phyloP scores from a whole-genome alignment of 257 asterid species.

The Mentha longifolia region DNA sequence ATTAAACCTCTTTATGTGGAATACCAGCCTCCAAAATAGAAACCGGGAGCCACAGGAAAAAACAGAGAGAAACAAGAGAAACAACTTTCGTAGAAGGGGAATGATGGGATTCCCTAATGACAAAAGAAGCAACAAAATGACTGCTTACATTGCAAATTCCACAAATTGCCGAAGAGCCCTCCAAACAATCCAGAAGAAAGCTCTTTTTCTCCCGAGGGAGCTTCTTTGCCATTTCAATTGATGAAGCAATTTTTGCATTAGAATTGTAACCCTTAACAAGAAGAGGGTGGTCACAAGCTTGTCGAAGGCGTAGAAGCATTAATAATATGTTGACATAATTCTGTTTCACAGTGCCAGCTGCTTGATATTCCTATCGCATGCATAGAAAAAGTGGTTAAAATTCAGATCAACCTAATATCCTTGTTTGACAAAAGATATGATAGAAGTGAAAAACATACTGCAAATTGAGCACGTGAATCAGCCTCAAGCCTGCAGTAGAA shows the following conservation, averaged over 20 bases:
- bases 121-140: slow-evolving; percentile 8
- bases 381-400: slow-evolving; percentile 31
- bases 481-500: slow-evolving; percentile 90
- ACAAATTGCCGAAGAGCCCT: slow-evolving; percentile 86
- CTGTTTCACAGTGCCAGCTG: slow-evolving; percentile 95
- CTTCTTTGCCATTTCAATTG: slow-evolving; percentile 79
- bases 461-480: slow-evolving; percentile 93
- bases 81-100: neutral
- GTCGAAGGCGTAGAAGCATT: slow-evolving; percentile 97
- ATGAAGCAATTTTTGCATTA: slow-evolving; percentile 60
- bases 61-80: neutral
- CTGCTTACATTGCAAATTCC: slow-evolving; percentile 86
- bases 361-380: slow-evolving; percentile 82
- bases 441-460: slow-evolving; percentile 59
- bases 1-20: neutral
- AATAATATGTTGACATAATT: slow-evolving; percentile 88
- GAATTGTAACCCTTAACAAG: slow-evolving; percentile 76
- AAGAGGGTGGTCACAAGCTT: slow-evolving; percentile 99
- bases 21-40: neutral
- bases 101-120: neutral
- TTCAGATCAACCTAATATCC: slow-evolving; percentile 24
- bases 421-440: slow-evolving; percentile 26
- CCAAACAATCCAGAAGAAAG: slow-evolving; percentile 77
- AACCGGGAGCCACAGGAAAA: neutral
- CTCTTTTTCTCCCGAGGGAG: slow-evolving; percentile 70